Evolutionary conservation across 352 stramenopile genomes (phyloP), one percentile per base, ranked within the genome.

Genomic region (Phytophthora cryptogea): DNA sequence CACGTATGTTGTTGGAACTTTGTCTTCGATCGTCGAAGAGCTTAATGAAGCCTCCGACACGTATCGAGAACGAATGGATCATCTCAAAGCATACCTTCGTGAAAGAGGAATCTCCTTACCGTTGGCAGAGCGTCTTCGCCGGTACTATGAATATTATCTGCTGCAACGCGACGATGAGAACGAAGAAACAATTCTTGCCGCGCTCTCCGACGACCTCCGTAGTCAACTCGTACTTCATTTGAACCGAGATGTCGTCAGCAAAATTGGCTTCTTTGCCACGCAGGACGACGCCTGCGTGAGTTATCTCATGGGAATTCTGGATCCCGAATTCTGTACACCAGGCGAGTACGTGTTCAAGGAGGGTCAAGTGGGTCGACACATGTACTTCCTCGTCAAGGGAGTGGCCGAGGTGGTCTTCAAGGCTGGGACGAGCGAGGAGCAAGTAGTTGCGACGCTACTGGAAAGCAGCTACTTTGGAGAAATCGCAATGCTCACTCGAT

Each of bases 121-220:
- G 7, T 59, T 94, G 1, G 66, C 61, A 1, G 60, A 73, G 4
- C 70, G 84, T 8, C 61, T 94, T 42, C 70, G 82, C 2, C 78
- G 82, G 1, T 94, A 94, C 65, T 94, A 90, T 45, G 82, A 92
- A 37, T 94, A 92, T 31, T 94, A 90, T 47, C 66, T 94, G 8
- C 52, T 78, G 3, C 80, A 92, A 64, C 72, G 80, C 3, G 82
- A 94, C 39, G 78, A 90, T 32, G 78, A 88, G 28, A 78, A 89
- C 43, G 83, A 91, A 57, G 76, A 89, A 47, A 72, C 66, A 30
- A 90, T 94, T 43, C 49, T 94, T n/a, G 66, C 59, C 0, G 72
- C 80, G 5, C 71, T 94, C 2, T 94, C 84, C 1, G 80, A 92
- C 52, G 86, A 92, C 28, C 50, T 94, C 14, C 76, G 84, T 9